Percentiles rank a stretch among this genome's conserved stretches.
phyloP scores from a whole-genome alignment of 306 rosid species.

The Pterocarpus macrocarpus region DNA sequence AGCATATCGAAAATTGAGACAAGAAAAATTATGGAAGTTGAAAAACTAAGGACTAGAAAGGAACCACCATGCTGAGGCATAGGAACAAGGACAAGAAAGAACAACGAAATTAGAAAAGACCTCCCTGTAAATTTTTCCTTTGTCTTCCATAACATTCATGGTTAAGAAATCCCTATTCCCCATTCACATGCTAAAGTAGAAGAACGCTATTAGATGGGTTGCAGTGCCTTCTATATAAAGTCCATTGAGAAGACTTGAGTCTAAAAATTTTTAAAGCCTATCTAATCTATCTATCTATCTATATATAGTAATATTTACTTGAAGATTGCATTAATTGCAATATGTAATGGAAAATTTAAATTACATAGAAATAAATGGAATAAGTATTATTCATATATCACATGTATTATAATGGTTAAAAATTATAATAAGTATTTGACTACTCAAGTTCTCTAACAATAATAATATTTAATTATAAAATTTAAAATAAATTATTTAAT shows the following conservation, averaged over 20 bases:
- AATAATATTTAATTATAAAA: too few relatives aligned
- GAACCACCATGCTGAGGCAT: slow-evolving; percentile 6
- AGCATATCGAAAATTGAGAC: slow-evolving; percentile 42
- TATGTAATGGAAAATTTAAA: too few relatives aligned
- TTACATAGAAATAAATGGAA: too few relatives aligned
- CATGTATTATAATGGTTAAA: too few relatives aligned
- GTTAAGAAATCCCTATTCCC: slow-evolving; percentile 20
- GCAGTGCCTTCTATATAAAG: slow-evolving; percentile 5
- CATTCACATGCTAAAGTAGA: slow-evolving; percentile 19
- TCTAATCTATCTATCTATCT: too few relatives aligned
- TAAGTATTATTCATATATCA: too few relatives aligned
- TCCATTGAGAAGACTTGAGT: slow-evolving; percentile 9
- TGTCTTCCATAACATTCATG: not conserved
- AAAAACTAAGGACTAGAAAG: slow-evolving; percentile 13
- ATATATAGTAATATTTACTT: too few relatives aligned
- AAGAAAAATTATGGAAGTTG: slow-evolving; percentile 14
- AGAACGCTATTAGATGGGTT: slow-evolving; percentile 13
- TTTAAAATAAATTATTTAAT: too few relatives aligned
- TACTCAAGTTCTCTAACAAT: too few relatives aligned
- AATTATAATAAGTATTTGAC: too few relatives aligned
- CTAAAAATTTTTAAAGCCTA: slow-evolving; percentile 1
- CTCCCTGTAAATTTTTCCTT: slow-evolving; percentile 7
- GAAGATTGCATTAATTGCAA: too few relatives aligned
- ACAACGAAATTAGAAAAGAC: slow-evolving; percentile 21
- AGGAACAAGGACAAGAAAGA: slow-evolving; percentile 40